Evolutionary conservation across 257 asterid species (phyloP).

Genomic region (Eucommia ulmoides): DNA sequence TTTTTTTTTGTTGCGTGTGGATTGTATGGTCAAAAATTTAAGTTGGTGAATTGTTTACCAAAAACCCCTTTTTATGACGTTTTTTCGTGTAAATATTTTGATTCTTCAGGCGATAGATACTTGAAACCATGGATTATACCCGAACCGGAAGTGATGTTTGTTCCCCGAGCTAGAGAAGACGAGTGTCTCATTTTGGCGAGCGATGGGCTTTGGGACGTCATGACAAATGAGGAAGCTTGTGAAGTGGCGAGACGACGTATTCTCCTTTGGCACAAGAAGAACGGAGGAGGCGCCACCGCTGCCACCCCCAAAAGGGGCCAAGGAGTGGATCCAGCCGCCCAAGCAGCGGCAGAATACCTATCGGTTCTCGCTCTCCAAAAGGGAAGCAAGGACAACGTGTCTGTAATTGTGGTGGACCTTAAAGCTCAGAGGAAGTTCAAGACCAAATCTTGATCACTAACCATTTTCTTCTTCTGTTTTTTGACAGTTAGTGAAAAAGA

Average conservation of each 20-base stretch:
- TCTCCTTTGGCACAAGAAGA: slow-evolving; percentile 68
- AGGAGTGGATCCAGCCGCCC: slow-evolving; percentile 74
- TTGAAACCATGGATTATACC: slow-evolving; percentile 83
- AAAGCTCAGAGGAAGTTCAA: slow-evolving; percentile 65
- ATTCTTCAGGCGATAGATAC: slow-evolving; percentile 58
- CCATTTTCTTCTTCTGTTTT: too few species aligned
- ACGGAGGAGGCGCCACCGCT: slow-evolving; percentile 26
- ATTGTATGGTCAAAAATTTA: too few species aligned
- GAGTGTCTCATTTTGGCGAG: slow-evolving; percentile 71
- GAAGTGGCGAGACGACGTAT: slow-evolving; percentile 54
- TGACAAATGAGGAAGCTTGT: slow-evolving; percentile 63
- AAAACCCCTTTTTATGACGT: too few species aligned
- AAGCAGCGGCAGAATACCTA: slow-evolving; percentile 75
- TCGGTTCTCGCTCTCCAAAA: slow-evolving; percentile 51
- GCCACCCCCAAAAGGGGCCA: slow-evolving; percentile 55
- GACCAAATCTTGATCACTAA: slow-evolving; percentile 34
- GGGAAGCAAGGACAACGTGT: slow-evolving; percentile 69
- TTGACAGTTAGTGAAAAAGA: too few species aligned
- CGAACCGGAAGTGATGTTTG: slow-evolving; percentile 57
- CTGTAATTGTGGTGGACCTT: slow-evolving; percentile 66
- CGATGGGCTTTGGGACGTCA: slow-evolving; percentile 81
- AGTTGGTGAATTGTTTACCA: too few species aligned
- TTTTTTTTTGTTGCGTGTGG: too few species aligned
- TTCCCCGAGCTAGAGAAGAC: slow-evolving; percentile 65
- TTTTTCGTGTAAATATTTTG: too few species aligned